Evolutionary conservation across 305 asterid genomes (phyloP).

Genomic region (Fraxinus velutina): DNA sequence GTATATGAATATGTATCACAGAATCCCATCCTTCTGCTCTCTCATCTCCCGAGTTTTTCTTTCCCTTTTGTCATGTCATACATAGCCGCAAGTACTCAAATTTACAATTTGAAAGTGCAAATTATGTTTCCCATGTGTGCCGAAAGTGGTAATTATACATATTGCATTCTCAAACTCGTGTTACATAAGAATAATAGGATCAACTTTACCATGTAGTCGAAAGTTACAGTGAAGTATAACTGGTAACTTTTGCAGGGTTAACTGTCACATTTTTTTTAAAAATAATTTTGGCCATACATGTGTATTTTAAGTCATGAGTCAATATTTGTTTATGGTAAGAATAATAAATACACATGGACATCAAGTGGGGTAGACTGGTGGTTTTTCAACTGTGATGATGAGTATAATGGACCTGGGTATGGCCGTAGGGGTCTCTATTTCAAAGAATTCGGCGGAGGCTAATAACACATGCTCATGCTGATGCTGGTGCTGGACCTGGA

Average conservation of each 20-base stretch:
- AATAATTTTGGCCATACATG: not conserved
- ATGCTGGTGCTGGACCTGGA: not conserved
- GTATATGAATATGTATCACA: not conserved
- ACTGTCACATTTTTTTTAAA: not conserved
- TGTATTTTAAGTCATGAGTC: not conserved
- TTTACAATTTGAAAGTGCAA: too few species aligned
- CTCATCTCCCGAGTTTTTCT: not conserved
- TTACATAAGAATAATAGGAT: not conserved
- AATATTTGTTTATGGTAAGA: not conserved
- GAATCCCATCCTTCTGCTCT: not conserved
- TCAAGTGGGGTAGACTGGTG: not conserved
- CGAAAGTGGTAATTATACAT: not conserved
- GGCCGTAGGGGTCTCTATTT: not conserved
- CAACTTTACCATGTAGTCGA: not conserved
- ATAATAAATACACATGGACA: not conserved
- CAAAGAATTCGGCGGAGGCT: conserved; percentile 36
- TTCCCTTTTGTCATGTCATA: not conserved
- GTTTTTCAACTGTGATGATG: not conserved
- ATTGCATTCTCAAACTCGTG: not conserved
- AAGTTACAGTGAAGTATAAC: not conserved
- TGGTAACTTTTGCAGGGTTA: not conserved
- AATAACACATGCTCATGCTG: conserved; percentile 28
- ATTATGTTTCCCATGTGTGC: too few species aligned
- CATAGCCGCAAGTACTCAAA: too few species aligned
- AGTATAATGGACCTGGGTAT: not conserved